Base-by-base conservation (phyloP, 768 basidiomycete genomes). In the Nidularia pulvinata region DNA sequence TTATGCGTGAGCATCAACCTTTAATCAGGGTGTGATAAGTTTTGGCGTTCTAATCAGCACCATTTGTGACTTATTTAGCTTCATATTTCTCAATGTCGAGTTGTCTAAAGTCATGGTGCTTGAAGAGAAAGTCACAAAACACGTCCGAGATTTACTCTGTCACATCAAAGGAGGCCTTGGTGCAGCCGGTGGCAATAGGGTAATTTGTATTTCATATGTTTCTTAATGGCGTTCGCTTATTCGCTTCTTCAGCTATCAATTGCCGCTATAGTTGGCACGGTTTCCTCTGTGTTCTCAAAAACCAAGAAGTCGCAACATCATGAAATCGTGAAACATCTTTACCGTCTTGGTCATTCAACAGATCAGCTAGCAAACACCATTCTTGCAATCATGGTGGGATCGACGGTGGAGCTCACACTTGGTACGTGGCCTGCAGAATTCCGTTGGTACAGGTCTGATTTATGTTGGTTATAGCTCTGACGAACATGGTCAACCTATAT, bases 31-130 rank as follows among this genome's bases (percentile, higher is more conserved):
- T 19, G 6, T 11, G 7, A 13, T n/a, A 16, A 16, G 16, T 35
- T 52, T 45, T n/a, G n/a, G n/a, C n/a, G n/a, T n/a, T n/a, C n/a
- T n/a, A n/a, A 10, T 14, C 7, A 10, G 19, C 22, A 25, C 9
- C n/a, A 39, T 9, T n/a, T 39, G 37, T 9, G 7, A n/a, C 9
- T 22, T 33, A 9, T 16, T 4, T 57, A 92, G 90, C 42, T 91
- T 81, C 64, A 71, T 93, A 54, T 93, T 93, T 82, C 77, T 92
- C 34, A 83, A 91, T 49, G 72, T 83, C 19, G 88, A 89, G 49
- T 62, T 80, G 1, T 73, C 81, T 1, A 82, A 83, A 59, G 67
- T 83, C 32, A 80, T 86, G 79, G 73, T 79, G 19, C 61, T 84
- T 22, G 75, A 80, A 57, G 68, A 74, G 45, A 80, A 76, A 53